Percentiles rank a stretch among this genome's conserved stretches.
Evolutionary conservation across 805 yeast genomes (phyloP).

Genomic region (Starmerella floricola): DNA sequence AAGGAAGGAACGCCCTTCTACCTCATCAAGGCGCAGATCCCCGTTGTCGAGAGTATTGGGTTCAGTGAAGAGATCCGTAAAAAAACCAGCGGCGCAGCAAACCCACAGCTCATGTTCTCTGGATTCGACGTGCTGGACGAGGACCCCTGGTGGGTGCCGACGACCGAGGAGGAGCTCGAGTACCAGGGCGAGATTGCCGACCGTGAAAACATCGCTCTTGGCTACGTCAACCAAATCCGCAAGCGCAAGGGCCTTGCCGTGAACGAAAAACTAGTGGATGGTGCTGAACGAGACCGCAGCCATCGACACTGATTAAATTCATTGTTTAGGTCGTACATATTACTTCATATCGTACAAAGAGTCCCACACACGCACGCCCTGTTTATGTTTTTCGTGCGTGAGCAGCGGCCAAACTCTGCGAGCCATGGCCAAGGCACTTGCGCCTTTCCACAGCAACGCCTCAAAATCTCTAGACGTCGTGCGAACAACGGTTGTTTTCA

Average conservation of each 20-base stretch:
- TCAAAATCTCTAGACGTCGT: background rate
- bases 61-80: conserved; percentile 90
- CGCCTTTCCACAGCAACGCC: conserved; percentile 9
- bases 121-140: conserved; percentile 79
- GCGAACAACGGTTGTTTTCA: background rate
- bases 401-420: conserved; percentile 20
- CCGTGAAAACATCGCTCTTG: conserved; percentile 78
- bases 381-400: conserved; percentile 6
- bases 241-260: conserved; percentile 79
- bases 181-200: conserved; percentile 89
- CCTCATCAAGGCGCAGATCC: conserved; percentile 70
- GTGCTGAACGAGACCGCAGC: conserved; percentile 70
- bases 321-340: background rate
- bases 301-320: conserved; percentile 10
- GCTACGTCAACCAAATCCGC: conserved; percentile 71
- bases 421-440: conserved; percentile 10
- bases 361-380: conserved; percentile 15
- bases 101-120: conserved; percentile 83
- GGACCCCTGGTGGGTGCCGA: conserved; percentile 99
- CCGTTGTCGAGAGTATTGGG: conserved; percentile 94
- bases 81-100: conserved; percentile 91
- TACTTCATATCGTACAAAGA: conserved; percentile 14
- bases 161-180: conserved; percentile 91
- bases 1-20: conserved; percentile 97
- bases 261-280: conserved; percentile 78